These are phyloP conservation scores for Prunus mume DNA, from an alignment of 306 rosid species.

Conservation along the genomic window DNA sequence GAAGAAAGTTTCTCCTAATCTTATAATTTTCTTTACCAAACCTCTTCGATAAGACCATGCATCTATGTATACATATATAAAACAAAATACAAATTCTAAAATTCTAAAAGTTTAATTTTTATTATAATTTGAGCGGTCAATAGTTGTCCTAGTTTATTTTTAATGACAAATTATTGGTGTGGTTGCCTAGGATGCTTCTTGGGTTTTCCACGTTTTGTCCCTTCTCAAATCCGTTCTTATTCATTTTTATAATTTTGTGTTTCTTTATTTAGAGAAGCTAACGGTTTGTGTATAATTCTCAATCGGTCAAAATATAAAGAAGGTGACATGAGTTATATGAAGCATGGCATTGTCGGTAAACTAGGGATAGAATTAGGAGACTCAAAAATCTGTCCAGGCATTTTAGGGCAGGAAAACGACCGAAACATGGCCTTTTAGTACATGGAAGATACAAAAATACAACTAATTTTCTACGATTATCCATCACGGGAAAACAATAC, in stretches of 20 bases:
- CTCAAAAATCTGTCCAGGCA: background rate
- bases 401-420: background rate
- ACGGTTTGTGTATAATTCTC: background rate
- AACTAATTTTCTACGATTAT: background rate
- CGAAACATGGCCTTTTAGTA: background rate
- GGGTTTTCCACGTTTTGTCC: conserved; percentile 7
- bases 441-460: no score
- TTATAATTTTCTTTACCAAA: no score
- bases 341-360: background rate
- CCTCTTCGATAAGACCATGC: no score
- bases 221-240: no score
- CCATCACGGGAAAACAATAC: background rate
- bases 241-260: no score
- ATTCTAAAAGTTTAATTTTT: background rate
- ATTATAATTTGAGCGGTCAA: background rate
- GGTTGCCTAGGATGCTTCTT: background rate
- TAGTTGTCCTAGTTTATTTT: background rate
- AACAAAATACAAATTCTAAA: no score
- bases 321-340: background rate
- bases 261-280: background rate
- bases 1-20: no score
- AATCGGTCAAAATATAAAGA: background rate
- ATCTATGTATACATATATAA: no score
- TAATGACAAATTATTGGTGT: no score
- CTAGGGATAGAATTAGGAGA: background rate